Evolutionary conservation across 2,329 filamentous ascomycete species (phyloP), one percentile per base, ranked within the genome.

Genomic region (Aureobasidium sp.): DNA sequence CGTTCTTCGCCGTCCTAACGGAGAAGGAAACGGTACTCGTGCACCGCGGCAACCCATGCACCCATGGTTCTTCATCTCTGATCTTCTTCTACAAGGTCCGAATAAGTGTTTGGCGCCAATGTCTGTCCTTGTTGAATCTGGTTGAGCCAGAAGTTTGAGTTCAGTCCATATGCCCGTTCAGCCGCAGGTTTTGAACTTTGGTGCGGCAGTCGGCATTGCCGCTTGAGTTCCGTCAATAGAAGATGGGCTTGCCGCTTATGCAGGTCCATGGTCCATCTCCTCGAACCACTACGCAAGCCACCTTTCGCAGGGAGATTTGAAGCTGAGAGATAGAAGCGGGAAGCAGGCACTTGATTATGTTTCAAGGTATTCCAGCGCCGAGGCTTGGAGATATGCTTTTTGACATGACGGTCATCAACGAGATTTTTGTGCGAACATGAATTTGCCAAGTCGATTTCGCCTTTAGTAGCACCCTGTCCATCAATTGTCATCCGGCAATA

Each of bases 251-350:
- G 32, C 6, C 32, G 34, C 34, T 58, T 58, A 58, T 58, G 54
- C 54, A 58, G 54, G 54, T 47, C 54, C 54, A 11, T 44, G 21
- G 21, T 21, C 21, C 21, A 21, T 25, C 36, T 44, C 45, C 53
- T 44, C 39, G 53, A 57, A 57, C 53, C 29, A 57, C 41, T 45
- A 21, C 53, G 53, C 39, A 57, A 57, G 53, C 39, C 53, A 57
- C 41, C 11, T 16, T 34, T 29, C 7, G 51, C 14, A 30, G 16
- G 36, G 37, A 54, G 25, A 54, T 54, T 29, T 41, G 50, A 7
- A 54, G 45, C 45, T 54, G 50, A 37, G 13, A 9, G 16, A 37
- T 25, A 7, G 37, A 42, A 7, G 36, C 32, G 27, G 16, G 14
- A 42, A 29, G 37, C 37, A 54, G 25, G 25, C 25, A n/a, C 2